Percentiles rank a stretch among this genome's conserved stretches.
Evolutionary conservation across 2,329 filamentous ascomycete genomes (phyloP).

Genomic region (Graphilbum ipis-grandicollis): DNA sequence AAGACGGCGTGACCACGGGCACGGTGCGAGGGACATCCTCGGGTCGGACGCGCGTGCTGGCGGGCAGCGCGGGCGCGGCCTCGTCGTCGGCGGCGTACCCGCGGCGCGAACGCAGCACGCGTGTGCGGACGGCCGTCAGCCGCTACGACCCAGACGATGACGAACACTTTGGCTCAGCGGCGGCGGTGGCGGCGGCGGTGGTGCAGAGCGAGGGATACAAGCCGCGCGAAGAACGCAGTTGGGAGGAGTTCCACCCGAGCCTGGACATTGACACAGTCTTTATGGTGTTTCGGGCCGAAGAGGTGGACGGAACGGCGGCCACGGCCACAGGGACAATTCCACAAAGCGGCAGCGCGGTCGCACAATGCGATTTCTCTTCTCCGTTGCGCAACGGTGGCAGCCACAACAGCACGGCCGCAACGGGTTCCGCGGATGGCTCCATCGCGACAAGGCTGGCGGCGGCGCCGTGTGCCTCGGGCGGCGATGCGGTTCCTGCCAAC

Average conservation of each 20-base stretch:
- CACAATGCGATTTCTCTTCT: neutral
- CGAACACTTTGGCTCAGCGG: constrained; percentile 71
- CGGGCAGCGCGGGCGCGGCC: neutral
- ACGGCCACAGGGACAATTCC: too few species aligned
- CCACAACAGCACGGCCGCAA: constrained; percentile 18
- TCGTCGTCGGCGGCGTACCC: too few species aligned
- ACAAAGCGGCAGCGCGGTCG: neutral
- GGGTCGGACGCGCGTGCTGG: too few species aligned
- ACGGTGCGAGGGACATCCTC: constrained; percentile 7
- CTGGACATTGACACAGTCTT: constrained; percentile 76
- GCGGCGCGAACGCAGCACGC: constrained; percentile 38
- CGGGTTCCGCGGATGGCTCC: neutral
- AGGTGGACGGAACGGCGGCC: constrained; percentile 58
- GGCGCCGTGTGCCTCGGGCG: too few species aligned
- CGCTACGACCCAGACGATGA: constrained; percentile 30
- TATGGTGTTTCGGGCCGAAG: constrained; percentile 62
- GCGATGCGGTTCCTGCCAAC: too few species aligned
- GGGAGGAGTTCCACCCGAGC: constrained; percentile 95
- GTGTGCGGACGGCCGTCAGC: constrained; percentile 34
- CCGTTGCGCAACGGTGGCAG: too few species aligned
- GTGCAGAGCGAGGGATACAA: constrained; percentile 94
- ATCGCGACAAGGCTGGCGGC: too few species aligned
- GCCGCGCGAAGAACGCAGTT: constrained; percentile 85
- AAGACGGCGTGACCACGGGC: constrained; percentile 31
- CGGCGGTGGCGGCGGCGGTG: constrained; percentile 71